Conservation (phyloP, 495 filamentous ascomycete species). For the Patellaria atrata region DNA sequence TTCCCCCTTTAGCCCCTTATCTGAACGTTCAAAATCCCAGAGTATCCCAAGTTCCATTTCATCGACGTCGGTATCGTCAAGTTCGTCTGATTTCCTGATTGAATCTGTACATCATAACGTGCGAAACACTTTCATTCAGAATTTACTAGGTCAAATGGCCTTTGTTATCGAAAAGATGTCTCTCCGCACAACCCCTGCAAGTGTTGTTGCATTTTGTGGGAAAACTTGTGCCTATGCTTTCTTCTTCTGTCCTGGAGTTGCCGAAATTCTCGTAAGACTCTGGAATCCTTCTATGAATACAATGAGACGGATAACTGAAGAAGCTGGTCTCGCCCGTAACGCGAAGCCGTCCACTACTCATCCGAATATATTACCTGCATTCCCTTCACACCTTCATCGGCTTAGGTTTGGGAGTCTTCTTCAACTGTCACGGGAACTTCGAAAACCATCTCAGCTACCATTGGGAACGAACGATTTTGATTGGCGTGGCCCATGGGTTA, state of each 20-base stretch:
- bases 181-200: slow-evolving; percentile 74
- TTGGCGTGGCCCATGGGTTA: slow-evolving; percentile 79
- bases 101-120: slow-evolving; percentile 92
- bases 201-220: slow-evolving; percentile 82
- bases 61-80: slow-evolving; percentile 41
- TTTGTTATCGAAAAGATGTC: slow-evolving; percentile 90
- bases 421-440: slow-evolving; percentile 48
- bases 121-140: slow-evolving; percentile 77
- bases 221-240: slow-evolving; percentile 93
- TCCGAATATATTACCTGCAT: slow-evolving; percentile 48
- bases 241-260: slow-evolving; percentile 82
- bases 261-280: slow-evolving; percentile 70
- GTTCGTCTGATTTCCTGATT: slow-evolving; percentile 61
- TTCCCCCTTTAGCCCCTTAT: slow-evolving; percentile 46
- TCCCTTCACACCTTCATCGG: slow-evolving; percentile 55
- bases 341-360: slow-evolving; percentile 28
- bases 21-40: slow-evolving; percentile 33
- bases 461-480: slow-evolving; percentile 55
- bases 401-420: slow-evolving; percentile 58
- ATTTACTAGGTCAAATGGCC: slow-evolving; percentile 72
- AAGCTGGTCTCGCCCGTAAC: slow-evolving; percentile 39
- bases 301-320: slow-evolving; percentile 55
- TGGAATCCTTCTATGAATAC: slow-evolving; percentile 56
- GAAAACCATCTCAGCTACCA: slow-evolving; percentile 50
- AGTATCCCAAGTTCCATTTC: slow-evolving; percentile 31